Evolutionary conservation across 176 grass and related monocot genomes (phyloP), one percentile per base, ranked within the genome.

Genomic region (Oryza punctata): DNA sequence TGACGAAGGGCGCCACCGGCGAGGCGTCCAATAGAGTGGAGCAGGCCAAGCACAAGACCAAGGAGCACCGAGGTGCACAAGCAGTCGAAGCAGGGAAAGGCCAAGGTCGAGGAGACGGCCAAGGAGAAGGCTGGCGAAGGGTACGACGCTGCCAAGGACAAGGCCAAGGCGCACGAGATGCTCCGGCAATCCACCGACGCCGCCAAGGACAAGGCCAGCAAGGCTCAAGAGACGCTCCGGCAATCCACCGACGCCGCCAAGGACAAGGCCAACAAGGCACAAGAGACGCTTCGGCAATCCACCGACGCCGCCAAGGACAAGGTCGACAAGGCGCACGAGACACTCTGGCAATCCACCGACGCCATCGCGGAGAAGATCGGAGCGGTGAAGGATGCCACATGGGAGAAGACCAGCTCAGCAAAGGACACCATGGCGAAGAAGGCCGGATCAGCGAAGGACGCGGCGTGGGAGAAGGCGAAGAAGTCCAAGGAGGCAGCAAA

Each of bases 41-140:
- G 84, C 45, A 83, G 44, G 78, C 85, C 43, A 82, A 79, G 85
- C 65, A 88, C 33, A 81, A 77, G 38, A 3, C 81, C 13, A 84
- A 88, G 64, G 84, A 85, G 84, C 26, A 65, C 13, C 1, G 38
- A 89, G 50, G 82, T 82, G 38, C 80, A 80, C 82, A 80, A 90
- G 44, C 78, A 70, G 47, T 15, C 79, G 0, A 80, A 82, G 78
- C 44, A 78, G 40, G 57, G 41, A 4, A 88, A 69, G 43, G 85
- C 70, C 70, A 65, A 87, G 67, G 83, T 77, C n/a, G 78, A 75
- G 4, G 87, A 79, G 27, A 67, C 9, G 30, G 60, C 78, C 26
- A 64, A 50, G 38, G 69, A 75, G 71, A 83, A 79, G 67, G 71
- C 78, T 0, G 35, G 69, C 37, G 45, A 90, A 49, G 63, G 72